Base-by-base conservation (phyloP, 139 green algal species). In the Micromonas commoda region DNA sequence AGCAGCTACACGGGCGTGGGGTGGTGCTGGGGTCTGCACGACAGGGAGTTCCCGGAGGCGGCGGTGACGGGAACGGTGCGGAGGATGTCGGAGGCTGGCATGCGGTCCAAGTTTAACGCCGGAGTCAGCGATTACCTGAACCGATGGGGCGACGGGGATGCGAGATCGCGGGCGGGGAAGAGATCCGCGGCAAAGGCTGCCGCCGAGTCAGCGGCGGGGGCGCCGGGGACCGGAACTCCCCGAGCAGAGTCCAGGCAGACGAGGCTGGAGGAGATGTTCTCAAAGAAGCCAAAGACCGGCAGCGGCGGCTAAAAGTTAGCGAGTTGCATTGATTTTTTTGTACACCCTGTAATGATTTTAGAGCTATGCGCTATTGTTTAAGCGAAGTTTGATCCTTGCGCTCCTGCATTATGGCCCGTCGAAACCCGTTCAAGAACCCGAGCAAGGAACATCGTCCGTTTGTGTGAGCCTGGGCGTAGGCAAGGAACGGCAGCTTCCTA, bases 11-110 rank as follows among this genome's bases (percentile, higher is more conserved):
- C 66, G 32, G 81, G 81, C 60, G 54, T 72, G 4, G 68, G 77
- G 26, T 85, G 81, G 81, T 79, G 39, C 68, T 76, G 85, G 16
- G 81, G 78, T 39, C 45, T 82, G 9, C 76, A 83, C 71, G 78
- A 83, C 39, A 34, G 60, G 1, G 45, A 31, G 33, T 83, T 73
- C 39, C 68, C 32, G 2, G 81, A 85, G 29, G 54, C 66, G 23
- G 24, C 24, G 0, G 9, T 85, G 23, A 71, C 53, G 5, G 81
- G 81, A 28, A 85, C 80, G 61, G 61, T 85, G 9, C 32, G 81
- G 34, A 57, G 78, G 32, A 82, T 82, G 73, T 81, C 64, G 9
- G 37, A 77, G 45, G 70, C 28, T 26, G 81, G 81, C 6, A 73
- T 64, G 33, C 57, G 51, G 39, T 60, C 71, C 26, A 85, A 85